A percentile compares a stretch with the other conserved stretches of the same genome.
These are phyloP conservation scores for Parastagonospora avenae DNA, from an alignment of 2,329 filamentous ascomycete genomes.

Conservation along the genomic window DNA sequence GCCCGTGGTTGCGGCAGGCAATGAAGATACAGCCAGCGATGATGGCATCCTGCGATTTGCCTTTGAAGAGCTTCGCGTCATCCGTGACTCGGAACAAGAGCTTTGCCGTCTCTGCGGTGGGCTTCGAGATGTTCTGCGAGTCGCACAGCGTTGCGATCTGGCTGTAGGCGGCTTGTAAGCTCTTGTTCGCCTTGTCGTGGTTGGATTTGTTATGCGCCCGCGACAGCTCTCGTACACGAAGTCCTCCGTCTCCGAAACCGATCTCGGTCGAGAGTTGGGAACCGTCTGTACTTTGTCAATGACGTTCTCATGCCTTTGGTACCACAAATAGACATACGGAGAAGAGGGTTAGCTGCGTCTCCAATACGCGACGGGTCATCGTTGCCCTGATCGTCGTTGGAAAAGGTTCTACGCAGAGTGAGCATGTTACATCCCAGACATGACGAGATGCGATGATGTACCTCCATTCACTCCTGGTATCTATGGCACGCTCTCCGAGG, in stretches of 20 bases:
- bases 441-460: too few relatives aligned
- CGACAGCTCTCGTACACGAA: constrained; percentile 74
- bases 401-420: constrained; percentile 71
- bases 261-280: constrained; percentile 89
- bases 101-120: constrained; percentile 87
- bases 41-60: constrained; percentile 90
- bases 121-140: constrained; percentile 66
- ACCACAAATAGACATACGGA: constrained; percentile 51
- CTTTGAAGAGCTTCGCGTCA: constrained; percentile 91
- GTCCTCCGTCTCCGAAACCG: constrained; percentile 76
- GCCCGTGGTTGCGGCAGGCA: constrained; percentile 86
- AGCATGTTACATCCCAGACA: too few relatives aligned
- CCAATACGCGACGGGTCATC: constrained; percentile 98
- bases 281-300: constrained; percentile 56
- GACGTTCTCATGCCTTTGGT: too few relatives aligned
- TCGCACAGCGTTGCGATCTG: constrained; percentile 90
- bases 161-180: constrained; percentile 79
- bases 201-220: constrained; percentile 82
- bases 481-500: constrained; percentile 87
- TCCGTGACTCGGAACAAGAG: constrained; percentile 94
- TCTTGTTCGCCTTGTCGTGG: constrained; percentile 82
- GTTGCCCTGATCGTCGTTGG: constrained; percentile 94
- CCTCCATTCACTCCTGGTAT: constrained; percentile 93
- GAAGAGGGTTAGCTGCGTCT: constrained; percentile 85
- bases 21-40: constrained; percentile 98